These are phyloP conservation scores for Cyanophora paradoxa DNA, from an alignment of 78 protist genomes.

Conservation along the genomic window DNA sequence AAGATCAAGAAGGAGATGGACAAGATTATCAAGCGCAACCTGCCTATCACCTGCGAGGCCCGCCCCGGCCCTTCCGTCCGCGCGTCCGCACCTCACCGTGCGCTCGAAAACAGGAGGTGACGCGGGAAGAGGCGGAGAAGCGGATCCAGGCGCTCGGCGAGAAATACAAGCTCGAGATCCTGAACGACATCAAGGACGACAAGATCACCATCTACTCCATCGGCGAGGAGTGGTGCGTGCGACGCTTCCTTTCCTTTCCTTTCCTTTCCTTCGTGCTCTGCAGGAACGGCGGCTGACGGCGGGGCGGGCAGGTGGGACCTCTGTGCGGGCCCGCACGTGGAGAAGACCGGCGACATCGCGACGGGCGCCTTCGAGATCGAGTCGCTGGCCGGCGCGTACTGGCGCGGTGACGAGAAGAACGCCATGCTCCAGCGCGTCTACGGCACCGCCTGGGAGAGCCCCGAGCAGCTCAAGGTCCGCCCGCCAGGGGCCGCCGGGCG, in stretches of 20 bases:
- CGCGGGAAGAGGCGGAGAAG: slow-evolving; percentile 17
- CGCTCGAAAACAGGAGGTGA: no score
- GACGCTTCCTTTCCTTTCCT: no score
- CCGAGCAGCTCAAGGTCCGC: slow-evolving; percentile 15
- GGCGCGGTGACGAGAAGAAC: slow-evolving; percentile 37
- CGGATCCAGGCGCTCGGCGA: slow-evolving; percentile 12
- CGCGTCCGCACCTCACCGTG: no score
- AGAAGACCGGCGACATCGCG: background rate
- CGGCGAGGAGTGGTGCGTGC: slow-evolving; percentile 38
- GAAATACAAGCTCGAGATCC: slow-evolving; percentile 39
- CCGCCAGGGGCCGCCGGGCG: background rate
- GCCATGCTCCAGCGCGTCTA: slow-evolving; percentile 34
- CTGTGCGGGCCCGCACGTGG: slow-evolving; percentile 49
- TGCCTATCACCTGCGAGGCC: slow-evolving; percentile 9
- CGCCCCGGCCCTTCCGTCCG: no score
- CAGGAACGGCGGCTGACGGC: no score
- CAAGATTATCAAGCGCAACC: background rate
- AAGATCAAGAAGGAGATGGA: slow-evolving; percentile 34
- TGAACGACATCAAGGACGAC: slow-evolving; percentile 19
- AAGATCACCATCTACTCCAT: slow-evolving; percentile 37
- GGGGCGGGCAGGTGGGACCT: no score
- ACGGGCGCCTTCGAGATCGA: slow-evolving; percentile 3
- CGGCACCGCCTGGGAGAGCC: slow-evolving; percentile 42
- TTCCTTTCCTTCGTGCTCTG: no score
- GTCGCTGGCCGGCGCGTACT: slow-evolving; percentile 27